These are phyloP conservation scores for Chlamydomonas incerta DNA, from an alignment of 139 green algal species.

Conservation along the genomic window DNA sequence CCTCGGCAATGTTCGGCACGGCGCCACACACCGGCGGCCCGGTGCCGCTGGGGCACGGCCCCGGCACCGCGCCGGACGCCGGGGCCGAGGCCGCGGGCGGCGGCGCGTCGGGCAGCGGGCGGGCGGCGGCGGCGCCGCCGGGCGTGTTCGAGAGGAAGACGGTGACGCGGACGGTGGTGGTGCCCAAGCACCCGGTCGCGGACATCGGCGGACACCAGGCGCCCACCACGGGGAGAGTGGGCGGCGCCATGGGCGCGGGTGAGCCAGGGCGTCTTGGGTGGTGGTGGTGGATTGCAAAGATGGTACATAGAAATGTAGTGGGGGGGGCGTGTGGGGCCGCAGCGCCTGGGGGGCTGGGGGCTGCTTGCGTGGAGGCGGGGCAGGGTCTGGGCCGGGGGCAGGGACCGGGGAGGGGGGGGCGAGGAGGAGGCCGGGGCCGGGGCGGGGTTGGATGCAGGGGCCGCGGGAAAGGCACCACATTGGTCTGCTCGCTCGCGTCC, in stretches of 20 bases:
- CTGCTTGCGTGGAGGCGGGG: no score
- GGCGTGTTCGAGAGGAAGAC: neutral
- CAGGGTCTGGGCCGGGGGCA: no score
- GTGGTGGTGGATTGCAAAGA: no score
- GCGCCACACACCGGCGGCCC: conserved; percentile 48
- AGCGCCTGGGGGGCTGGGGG: no score
- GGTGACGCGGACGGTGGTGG: conserved; percentile 11
- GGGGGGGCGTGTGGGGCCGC: no score
- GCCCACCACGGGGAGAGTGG: conserved; percentile 51
- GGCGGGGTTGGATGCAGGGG: no score
- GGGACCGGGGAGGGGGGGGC: no score
- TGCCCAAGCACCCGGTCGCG: conserved; percentile 70
- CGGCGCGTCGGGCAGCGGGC: neutral
- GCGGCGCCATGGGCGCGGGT: conserved; percentile 44
- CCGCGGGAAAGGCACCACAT: no score
- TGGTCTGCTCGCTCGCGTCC: no score
- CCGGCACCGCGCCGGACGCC: conserved; percentile 25
- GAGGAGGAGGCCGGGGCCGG: neutral
- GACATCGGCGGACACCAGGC: conserved; percentile 69
- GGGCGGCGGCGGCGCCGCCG: neutral
- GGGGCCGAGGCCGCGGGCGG: neutral
- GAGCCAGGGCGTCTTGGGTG: no score
- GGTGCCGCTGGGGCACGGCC: conserved; percentile 20
- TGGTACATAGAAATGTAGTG: no score
- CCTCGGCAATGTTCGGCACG: conserved; percentile 58